phyloP scores from a whole-genome alignment of 768 basidiomycete genomes.

The Cyathus striatus region DNA sequence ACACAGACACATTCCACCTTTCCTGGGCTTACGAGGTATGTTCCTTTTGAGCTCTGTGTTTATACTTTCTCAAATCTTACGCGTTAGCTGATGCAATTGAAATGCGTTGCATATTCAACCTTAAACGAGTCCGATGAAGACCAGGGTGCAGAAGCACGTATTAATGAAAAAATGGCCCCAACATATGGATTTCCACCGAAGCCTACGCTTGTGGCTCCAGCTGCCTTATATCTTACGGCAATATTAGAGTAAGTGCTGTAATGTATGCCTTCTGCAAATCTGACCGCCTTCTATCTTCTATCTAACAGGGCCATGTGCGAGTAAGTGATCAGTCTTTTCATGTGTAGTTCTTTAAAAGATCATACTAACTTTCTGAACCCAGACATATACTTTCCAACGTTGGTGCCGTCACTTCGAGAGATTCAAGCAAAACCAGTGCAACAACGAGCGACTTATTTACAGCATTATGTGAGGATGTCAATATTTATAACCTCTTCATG shows the following conservation, averaged over 20 bases:
- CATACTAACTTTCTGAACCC: slow-evolving; percentile 1
- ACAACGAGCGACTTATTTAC: slow-evolving; percentile 79
- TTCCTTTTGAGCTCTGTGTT: slow-evolving; percentile 9
- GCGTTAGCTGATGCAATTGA: slow-evolving; percentile 69
- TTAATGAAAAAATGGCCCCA: slow-evolving; percentile 56
- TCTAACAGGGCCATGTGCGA: slow-evolving; percentile 79
- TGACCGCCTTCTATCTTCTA: not conserved
- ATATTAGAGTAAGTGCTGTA: slow-evolving; percentile 77
- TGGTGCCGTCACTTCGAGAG: slow-evolving; percentile 78
- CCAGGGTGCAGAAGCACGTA: slow-evolving; percentile 51
- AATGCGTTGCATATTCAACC: slow-evolving; percentile 86
- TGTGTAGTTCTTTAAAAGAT: too few species aligned
- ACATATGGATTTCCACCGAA: slow-evolving; percentile 48
- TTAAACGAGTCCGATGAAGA: slow-evolving; percentile 81
- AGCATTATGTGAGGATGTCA: slow-evolving; percentile 87
- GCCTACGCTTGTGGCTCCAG: slow-evolving; percentile 63
- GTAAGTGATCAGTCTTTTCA: slow-evolving; percentile 39
- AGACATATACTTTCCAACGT: slow-evolving; percentile 86
- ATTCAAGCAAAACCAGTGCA: slow-evolving; percentile 75
- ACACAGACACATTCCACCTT: slow-evolving; percentile 57
- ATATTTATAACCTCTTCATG: slow-evolving; percentile 81
- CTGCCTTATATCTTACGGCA: slow-evolving; percentile 86
- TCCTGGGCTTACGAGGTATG: slow-evolving; percentile 75
- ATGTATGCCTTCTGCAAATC: not conserved
- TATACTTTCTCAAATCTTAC: slow-evolving; percentile 8